phyloP scores from a whole-genome alignment of 1,284 basidiomycete genomes.

The Cystobasidium sp. region DNA sequence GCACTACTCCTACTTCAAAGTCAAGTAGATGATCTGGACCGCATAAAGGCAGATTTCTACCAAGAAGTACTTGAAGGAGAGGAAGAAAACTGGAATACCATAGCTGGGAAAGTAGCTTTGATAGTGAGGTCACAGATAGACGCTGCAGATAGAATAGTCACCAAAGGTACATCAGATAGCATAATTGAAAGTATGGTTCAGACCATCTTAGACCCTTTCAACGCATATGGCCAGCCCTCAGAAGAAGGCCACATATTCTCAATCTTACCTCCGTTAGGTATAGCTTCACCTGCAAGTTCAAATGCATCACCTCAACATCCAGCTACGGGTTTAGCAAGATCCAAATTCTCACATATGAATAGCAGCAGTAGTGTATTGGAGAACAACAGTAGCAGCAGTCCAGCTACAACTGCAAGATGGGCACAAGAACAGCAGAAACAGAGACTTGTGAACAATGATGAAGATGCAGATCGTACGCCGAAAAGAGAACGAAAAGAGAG shows the following conservation, averaged over 20 bases:
- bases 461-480: slow-evolving; percentile 26
- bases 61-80: slow-evolving; percentile 41
- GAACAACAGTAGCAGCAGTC: slow-evolving; percentile 5
- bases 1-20: slow-evolving; percentile 39
- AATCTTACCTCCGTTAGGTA: slow-evolving; percentile 40
- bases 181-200: slow-evolving; percentile 42
- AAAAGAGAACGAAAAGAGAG: slow-evolving; percentile 20
- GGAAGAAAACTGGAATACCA: slow-evolving; percentile 31
- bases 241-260: slow-evolving; percentile 45
- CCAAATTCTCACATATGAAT: slow-evolving; percentile 17
- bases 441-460: slow-evolving; percentile 1
- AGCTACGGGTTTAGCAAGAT: slow-evolving; percentile 27
- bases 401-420: slow-evolving; percentile 41
- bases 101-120: slow-evolving; percentile 39
- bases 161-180: slow-evolving; percentile 41
- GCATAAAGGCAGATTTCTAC: slow-evolving; percentile 43
- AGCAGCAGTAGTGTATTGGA: slow-evolving; percentile 24
- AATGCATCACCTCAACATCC: slow-evolving; percentile 30
- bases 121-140: slow-evolving; percentile 41
- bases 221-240: slow-evolving; percentile 35
- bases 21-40: slow-evolving; percentile 45
- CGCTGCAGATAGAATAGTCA: slow-evolving; percentile 43
- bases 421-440: slow-evolving; percentile 39
- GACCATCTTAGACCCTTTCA: slow-evolving; percentile 43
- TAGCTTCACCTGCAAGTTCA: slow-evolving; percentile 29